Conservation (phyloP, 306 rosid genomes). For the Gynostemma pentaphyllum region DNA sequence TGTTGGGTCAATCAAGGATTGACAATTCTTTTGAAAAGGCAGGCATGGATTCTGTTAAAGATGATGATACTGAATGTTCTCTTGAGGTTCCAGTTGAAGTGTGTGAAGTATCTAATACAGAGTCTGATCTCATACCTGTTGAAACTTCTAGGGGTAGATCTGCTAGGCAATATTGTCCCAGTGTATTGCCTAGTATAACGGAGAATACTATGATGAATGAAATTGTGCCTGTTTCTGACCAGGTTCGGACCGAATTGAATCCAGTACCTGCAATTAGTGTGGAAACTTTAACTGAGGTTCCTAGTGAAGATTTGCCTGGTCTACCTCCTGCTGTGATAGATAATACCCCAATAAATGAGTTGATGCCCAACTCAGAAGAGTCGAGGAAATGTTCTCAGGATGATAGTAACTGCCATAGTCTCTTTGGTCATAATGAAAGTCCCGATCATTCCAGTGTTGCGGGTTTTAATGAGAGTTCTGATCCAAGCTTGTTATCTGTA, state of each 20-base stretch:
- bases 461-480: not conserved
- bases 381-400: constrained; percentile 12
- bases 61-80: not conserved
- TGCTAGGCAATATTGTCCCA: not conserved
- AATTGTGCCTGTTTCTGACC: not conserved
- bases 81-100: not conserved
- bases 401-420: not conserved
- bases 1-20: not conserved
- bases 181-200: not conserved
- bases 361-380: not conserved
- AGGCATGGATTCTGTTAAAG: not conserved
- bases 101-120: not conserved
- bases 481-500: not conserved
- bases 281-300: not conserved
- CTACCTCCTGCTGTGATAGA: not conserved
- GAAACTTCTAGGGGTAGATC: not conserved
- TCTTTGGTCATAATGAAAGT: not conserved
- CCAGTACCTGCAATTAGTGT: not conserved
- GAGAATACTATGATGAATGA: not conserved
- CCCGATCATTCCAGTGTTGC: constrained; percentile 9
- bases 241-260: not conserved
- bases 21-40: not conserved
- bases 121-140: not conserved
- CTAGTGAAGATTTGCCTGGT: not conserved
- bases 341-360: not conserved